Evolutionary conservation across 768 basidiomycete species (phyloP).

Genomic region (Hemileccinum impolitum): DNA sequence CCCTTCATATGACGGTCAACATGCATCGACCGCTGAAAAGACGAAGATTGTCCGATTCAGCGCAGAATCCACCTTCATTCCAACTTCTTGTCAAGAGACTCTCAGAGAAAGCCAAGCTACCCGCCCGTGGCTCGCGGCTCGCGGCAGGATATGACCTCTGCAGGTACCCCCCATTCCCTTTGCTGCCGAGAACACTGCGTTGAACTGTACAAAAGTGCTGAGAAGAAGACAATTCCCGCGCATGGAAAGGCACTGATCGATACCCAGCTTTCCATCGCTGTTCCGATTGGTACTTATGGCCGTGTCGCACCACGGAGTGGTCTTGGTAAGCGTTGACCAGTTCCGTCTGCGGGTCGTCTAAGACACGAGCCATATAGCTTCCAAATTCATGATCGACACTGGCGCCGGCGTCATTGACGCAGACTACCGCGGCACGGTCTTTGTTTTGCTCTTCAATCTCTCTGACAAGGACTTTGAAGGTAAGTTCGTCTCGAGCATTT

Average conservation of each 20-base stretch:
- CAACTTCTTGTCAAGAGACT: constrained; percentile 81
- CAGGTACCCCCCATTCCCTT: constrained; percentile 47
- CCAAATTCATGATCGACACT: constrained; percentile 97
- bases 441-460: constrained; percentile 90
- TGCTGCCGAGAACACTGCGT: background rate
- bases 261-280: constrained; percentile 90
- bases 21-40: constrained; percentile 48
- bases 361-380: constrained; percentile 49
- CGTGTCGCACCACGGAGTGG: constrained; percentile 95
- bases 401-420: constrained; percentile 97
- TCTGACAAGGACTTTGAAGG: constrained; percentile 88
- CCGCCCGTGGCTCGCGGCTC: constrained; percentile 81
- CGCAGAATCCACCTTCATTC: constrained; percentile 34
- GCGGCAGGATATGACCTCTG: constrained; percentile 96
- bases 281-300: constrained; percentile 92
- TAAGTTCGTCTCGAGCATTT: constrained; percentile 25
- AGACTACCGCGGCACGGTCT: constrained; percentile 90
- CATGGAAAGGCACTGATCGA: constrained; percentile 89
- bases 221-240: constrained; percentile 79
- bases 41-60: constrained; percentile 52
- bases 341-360: background rate
- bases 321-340: constrained; percentile 58
- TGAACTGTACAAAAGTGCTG: constrained; percentile 55
- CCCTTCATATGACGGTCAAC: constrained; percentile 15
- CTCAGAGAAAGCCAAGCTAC: constrained; percentile 76